Evolutionary conservation across 352 stramenopile genomes (phyloP), one percentile per base, ranked within the genome.

Genomic region (Globisporangium middletonii): DNA sequence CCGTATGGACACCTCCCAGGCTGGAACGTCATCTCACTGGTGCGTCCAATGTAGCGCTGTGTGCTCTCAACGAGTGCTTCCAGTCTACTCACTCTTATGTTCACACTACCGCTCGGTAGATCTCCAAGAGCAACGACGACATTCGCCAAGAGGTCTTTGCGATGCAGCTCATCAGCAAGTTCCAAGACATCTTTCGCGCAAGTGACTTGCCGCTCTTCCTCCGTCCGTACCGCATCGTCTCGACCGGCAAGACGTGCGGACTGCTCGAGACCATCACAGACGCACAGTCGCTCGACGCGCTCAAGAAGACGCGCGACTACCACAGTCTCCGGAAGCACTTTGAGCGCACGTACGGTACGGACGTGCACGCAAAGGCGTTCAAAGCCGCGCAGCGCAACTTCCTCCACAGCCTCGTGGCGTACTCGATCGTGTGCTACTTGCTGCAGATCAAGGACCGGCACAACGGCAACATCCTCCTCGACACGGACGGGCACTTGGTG

Each of bases 61-160:
- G 4, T 5, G 41, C 18, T 7, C 41, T 45, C 4, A 16, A 6
- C 15, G 15, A 18, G 16, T 18, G 5, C 41, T 7, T n/a, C 3
- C 3, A 9, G 15, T 13, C 18, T 18, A 3, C 41, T 18, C 7
- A 41, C 35, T 41, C 35, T 3, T 8, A 13, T 56, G 18, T 23
- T 6, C 6, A 15, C 19, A 27, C 16, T 7, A 8, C 27, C 8
- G 28, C 19, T 15, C 13, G 13, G 2, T 15, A 86, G 64, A 98
- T 99, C 68, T 92, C 98, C 8, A 99, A 99, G 69, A 97, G 86
- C 33, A 98, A 98, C 67, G 96, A 98, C 67, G 95, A 98, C 62
- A 80, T 98, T 53, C 76, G 95, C 16, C 96, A 99, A 65, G 95
- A 99, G 65, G 88, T 96, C 13, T 98, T 98, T 71, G 88, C 94